A percentile compares a stretch with the other conserved stretches of the same genome.
Evolutionary conservation across 371 early-diverging fungal genomes (phyloP).

Genomic region (Capillidium rhysosporum): DNA sequence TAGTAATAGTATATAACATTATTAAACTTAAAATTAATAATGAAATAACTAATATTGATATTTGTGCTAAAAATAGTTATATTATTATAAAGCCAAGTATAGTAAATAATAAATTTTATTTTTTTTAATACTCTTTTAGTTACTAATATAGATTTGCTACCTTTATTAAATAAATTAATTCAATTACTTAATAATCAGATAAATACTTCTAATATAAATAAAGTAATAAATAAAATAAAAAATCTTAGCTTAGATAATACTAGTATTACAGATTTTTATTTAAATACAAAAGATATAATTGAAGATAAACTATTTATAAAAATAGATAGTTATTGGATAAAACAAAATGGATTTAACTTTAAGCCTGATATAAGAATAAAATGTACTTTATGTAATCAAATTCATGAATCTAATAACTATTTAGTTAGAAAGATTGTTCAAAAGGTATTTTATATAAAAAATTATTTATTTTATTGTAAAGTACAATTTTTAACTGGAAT

Average conservation of each 20-base stretch:
- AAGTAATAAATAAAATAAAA: neutral
- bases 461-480: neutral
- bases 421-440: neutral
- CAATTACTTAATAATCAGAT: neutral
- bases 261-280: neutral
- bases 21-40: neutral
- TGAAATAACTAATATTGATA: neutral
- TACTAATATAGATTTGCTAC: neutral
- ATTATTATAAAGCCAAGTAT: neutral
- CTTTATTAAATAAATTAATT: neutral
- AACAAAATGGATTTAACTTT: neutral
- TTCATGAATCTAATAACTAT: neutral
- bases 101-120: neutral
- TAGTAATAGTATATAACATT: no score
- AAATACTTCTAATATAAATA: neutral
- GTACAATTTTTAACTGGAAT: neutral
- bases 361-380: neutral
- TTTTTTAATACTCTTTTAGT: neutral
- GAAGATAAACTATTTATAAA: neutral
- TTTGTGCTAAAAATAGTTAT: neutral
- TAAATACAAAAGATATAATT: neutral
- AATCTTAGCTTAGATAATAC: neutral
- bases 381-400: neutral
- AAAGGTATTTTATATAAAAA: neutral
- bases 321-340: neutral